Conservation (phyloP, 2,329 filamentous ascomycete genomes). For the Botrytis pseudocinerea region DNA sequence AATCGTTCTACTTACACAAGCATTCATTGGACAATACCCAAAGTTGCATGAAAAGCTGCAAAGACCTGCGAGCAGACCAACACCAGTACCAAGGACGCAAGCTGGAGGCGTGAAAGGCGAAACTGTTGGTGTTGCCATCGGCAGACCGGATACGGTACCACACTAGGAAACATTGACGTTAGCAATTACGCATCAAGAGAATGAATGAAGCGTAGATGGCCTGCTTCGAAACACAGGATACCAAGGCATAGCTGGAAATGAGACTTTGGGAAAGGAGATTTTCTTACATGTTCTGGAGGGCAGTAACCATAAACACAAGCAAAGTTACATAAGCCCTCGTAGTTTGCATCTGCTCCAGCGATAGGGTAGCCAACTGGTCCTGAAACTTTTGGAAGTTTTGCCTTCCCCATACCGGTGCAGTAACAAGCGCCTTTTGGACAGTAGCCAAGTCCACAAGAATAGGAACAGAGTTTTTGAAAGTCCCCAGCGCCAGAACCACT, state of each 20-base stretch:
- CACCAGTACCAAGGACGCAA: background rate
- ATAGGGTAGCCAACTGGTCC: conserved; percentile 3
- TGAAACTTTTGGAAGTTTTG: background rate
- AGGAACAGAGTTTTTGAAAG: conserved; percentile 43
- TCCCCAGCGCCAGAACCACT: conserved; percentile 38
- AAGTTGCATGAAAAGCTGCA: conserved; percentile 18
- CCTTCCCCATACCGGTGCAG: conserved; percentile 10
- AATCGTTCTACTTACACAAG: background rate
- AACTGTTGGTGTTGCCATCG: conserved; percentile 5
- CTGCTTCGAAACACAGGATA: background rate
- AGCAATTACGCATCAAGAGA: background rate
- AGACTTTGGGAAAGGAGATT: background rate
- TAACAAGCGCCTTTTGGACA: conserved; percentile 27
- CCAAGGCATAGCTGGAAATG: background rate
- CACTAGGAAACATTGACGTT: background rate
- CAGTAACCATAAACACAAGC: conserved; percentile 16
- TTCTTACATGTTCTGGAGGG: background rate
- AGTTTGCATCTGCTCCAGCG: conserved; percentile 8
- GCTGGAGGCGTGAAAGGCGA: conserved; percentile 13
- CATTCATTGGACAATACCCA: background rate
- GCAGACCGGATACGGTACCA: background rate
- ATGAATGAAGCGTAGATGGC: background rate
- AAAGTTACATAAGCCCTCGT: conserved; percentile 4
- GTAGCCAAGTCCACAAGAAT: conserved; percentile 33
- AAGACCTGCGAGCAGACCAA: background rate